Evolutionary conservation across 768 basidiomycete genomes (phyloP).

Genomic region (Thelephora aurantiotincta): DNA sequence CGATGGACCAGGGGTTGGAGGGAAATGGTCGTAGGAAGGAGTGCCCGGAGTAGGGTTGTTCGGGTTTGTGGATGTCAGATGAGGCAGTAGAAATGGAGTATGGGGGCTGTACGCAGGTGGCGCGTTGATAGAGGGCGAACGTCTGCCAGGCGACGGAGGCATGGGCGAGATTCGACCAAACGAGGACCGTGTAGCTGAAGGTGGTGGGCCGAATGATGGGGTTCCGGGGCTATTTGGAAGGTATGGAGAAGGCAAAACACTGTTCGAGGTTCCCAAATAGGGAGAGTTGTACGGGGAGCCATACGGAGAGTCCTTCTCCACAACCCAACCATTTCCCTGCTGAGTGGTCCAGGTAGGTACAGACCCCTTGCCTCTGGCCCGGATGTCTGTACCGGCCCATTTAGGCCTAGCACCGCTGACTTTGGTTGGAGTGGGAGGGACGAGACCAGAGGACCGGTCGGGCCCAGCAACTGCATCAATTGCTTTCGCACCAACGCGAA

Average conservation of each 20-base stretch:
- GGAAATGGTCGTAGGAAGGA: constrained; percentile 17
- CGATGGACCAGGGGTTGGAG: constrained; percentile 20
- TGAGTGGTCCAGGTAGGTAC: constrained; percentile 28
- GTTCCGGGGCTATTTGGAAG: too few relatives aligned
- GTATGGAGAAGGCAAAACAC: too few relatives aligned
- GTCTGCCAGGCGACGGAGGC: too few relatives aligned
- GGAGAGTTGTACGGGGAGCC: constrained; percentile 1
- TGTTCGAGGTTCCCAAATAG: too few relatives aligned
- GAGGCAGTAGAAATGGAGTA: too few relatives aligned
- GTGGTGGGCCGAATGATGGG: too few relatives aligned
- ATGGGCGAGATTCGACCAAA: not conserved
- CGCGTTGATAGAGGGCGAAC: too few relatives aligned
- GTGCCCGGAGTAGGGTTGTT: constrained; percentile 5
- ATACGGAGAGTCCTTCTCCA: constrained; percentile 35
- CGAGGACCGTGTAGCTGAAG: constrained; percentile 1
- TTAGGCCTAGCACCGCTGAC: constrained; percentile 45
- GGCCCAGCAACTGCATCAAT: constrained; percentile 47
- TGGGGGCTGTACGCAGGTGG: too few relatives aligned
- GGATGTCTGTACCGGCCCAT: constrained; percentile 54
- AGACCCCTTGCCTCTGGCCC: constrained; percentile 29
- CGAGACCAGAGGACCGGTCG: constrained; percentile 38
- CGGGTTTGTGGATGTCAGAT: too few relatives aligned
- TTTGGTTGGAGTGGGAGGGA: constrained; percentile 52
- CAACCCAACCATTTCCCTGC: constrained; percentile 46
- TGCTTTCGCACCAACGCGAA: constrained; percentile 40